Percentiles rank a stretch among this genome's conserved stretches.
These are phyloP conservation scores for Cytospora piceicola DNA, from an alignment of 2,329 filamentous ascomycete species.

Conservation along the genomic window DNA sequence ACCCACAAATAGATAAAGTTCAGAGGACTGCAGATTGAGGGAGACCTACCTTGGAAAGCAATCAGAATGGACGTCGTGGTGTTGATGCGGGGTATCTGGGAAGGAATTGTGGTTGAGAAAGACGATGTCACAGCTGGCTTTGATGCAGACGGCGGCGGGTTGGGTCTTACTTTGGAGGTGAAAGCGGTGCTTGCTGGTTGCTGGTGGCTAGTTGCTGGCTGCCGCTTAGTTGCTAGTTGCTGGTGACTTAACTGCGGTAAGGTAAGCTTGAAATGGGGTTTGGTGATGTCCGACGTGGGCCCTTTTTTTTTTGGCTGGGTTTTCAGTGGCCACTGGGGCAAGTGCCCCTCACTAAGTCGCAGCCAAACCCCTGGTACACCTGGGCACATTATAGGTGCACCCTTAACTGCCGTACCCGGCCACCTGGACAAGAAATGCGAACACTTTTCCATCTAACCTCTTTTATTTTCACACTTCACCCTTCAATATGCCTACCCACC, in stretches of 20 bases:
- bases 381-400: conserved; percentile 1
- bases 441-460: neutral
- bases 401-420: neutral
- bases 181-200: conserved; percentile 15
- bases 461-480: neutral
- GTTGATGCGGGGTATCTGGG: conserved; percentile 28
- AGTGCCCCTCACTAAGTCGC: conserved; percentile 11
- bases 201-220: conserved; percentile 5
- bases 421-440: neutral
- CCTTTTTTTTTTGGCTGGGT: conserved; percentile 9
- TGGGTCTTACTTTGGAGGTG: conserved; percentile 10
- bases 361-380: conserved; percentile 2
- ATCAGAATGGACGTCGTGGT: conserved; percentile 21
- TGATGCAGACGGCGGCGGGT: conserved; percentile 21
- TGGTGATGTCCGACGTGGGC: conserved; percentile 21
- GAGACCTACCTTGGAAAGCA: conserved; percentile 20
- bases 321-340: conserved; percentile 18
- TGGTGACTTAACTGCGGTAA: conserved; percentile 7
- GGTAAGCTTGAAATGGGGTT: conserved; percentile 20
- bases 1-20: conserved; percentile 15
- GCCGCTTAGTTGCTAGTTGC: conserved; percentile 6
- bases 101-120: conserved; percentile 23
- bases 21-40: conserved; percentile 15
- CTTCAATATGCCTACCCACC: too few relatives aligned
- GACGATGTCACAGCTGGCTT: conserved; percentile 26